Percentiles rank a stretch among this genome's conserved stretches.
phyloP scores from a whole-genome alignment of 2,329 filamentous ascomycete genomes.

The Zasmidium citrigriseum region DNA sequence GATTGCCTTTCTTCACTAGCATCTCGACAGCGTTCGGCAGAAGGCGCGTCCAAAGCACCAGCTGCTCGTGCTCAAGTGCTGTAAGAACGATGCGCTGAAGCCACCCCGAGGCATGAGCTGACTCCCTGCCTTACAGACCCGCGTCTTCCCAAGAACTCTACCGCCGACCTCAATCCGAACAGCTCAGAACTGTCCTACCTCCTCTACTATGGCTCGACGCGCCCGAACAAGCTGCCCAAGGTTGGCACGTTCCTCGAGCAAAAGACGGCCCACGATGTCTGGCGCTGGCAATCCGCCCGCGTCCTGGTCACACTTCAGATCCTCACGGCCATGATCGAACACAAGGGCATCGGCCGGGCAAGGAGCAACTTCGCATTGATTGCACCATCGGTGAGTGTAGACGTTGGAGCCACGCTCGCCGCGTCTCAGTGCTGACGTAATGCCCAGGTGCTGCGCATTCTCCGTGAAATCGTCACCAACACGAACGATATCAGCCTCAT shows the following conservation, averaged over 20 bases:
- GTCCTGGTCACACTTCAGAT: conserved; percentile 91
- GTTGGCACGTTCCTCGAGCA: conserved; percentile 93
- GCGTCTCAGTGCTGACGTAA: conserved; percentile 3
- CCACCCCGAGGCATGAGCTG: no score
- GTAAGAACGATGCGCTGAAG: no score
- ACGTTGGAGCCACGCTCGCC: background rate
- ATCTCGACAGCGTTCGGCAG: conserved; percentile 45
- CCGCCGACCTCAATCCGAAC: conserved; percentile 91
- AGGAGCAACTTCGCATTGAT: conserved; percentile 86
- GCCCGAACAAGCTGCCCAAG: conserved; percentile 93
- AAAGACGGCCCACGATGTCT: conserved; percentile 88
- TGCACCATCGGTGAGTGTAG: conserved; percentile 51
- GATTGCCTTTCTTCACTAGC: no score
- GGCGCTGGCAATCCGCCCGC: conserved; percentile 82
- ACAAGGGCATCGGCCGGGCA: conserved; percentile 59
- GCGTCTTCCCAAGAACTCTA: conserved; percentile 77
- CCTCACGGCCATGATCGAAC: conserved; percentile 86
- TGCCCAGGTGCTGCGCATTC: conserved; percentile 74
- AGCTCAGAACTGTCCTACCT: conserved; percentile 96
- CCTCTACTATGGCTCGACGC: conserved; percentile 93
- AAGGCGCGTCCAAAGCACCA: conserved; percentile 88
- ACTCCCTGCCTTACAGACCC: no score
- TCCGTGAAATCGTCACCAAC: conserved; percentile 72
- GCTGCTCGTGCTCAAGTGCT: conserved; percentile 93
- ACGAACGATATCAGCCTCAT: conserved; percentile 90